phyloP scores from a whole-genome alignment of 441 rosid genomes.

The Pelargonium fulgidum region DNA sequence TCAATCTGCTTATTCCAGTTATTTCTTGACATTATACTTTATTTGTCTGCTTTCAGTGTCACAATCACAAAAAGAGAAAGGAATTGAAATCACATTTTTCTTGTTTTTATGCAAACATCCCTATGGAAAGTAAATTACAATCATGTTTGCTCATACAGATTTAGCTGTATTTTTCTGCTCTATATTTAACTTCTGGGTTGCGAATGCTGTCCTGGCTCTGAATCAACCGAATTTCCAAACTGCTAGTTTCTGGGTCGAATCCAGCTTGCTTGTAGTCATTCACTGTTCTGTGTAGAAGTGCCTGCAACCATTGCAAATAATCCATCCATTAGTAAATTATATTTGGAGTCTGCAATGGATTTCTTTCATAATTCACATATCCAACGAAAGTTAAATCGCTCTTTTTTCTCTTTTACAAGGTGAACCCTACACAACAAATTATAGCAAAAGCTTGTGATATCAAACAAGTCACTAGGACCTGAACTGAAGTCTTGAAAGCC shows the following conservation, averaged over 20 bases:
- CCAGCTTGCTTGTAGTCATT: constrained; percentile 58
- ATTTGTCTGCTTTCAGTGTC: not conserved
- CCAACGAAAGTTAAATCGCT: not conserved
- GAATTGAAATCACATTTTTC: not conserved
- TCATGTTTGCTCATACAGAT: not conserved
- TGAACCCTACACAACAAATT: too few species aligned
- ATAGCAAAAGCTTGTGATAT: too few species aligned
- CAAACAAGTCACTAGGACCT: too few species aligned
- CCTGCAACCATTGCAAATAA: constrained; percentile 34
- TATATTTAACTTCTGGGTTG: constrained; percentile 54
- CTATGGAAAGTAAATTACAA: not conserved
- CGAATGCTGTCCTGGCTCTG: constrained; percentile 92
- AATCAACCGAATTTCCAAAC: constrained; percentile 86
- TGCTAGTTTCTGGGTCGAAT: constrained; percentile 62
- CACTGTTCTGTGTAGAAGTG: constrained; percentile 67
- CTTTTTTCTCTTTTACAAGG: not conserved
- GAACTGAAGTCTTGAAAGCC: too few species aligned
- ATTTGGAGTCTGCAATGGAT: not conserved
- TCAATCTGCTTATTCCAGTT: too few species aligned
- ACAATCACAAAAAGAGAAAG: too few species aligned
- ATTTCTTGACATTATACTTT: too few species aligned
- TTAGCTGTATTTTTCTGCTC: constrained; percentile 55
- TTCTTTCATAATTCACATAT: too few species aligned
- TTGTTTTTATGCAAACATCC: not conserved
- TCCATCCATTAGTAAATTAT: not conserved